These are phyloP conservation scores for Leishmania lainsoni DNA, from an alignment of 208 protist genomes.

Conservation along the genomic window DNA sequence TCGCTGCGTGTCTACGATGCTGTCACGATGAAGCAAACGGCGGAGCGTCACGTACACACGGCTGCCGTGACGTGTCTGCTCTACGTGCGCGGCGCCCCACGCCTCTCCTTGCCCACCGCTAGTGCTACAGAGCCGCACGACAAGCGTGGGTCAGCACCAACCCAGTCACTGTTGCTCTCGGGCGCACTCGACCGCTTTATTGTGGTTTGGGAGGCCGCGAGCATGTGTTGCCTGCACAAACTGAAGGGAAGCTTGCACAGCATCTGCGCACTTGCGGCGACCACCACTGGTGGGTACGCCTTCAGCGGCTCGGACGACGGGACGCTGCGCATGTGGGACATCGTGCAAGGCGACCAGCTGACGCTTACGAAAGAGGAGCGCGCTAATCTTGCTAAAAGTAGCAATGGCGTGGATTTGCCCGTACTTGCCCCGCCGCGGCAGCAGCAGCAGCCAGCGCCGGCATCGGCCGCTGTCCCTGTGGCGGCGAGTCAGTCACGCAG, in stretches of 20 bases:
- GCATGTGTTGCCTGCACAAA: slow-evolving; percentile 50
- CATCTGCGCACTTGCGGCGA: slow-evolving; percentile 51
- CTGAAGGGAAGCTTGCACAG: slow-evolving; percentile 43
- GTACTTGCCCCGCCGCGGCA: neutral
- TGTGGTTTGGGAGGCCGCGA: slow-evolving; percentile 61
- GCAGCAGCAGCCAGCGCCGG: neutral
- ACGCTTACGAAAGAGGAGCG: slow-evolving; percentile 37
- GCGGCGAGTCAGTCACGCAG: neutral
- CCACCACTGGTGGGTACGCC: slow-evolving; percentile 46
- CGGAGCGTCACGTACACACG: slow-evolving; percentile 40
- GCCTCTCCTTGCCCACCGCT: neutral
- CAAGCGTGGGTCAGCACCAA: slow-evolving; percentile 14
- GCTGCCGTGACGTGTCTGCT: slow-evolving; percentile 61
- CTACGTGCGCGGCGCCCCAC: slow-evolving; percentile 8
- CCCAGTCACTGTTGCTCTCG: slow-evolving; percentile 52
- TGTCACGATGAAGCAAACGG: slow-evolving; percentile 30
- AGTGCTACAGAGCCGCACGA: neutral
- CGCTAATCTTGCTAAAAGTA: neutral
- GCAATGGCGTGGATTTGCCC: neutral
- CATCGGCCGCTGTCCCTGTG: neutral
- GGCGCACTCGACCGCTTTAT: slow-evolving; percentile 67
- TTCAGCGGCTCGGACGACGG: slow-evolving; percentile 79
- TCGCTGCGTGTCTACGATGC: slow-evolving; percentile 54
- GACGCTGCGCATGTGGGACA: slow-evolving; percentile 64
- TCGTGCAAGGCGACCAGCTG: slow-evolving; percentile 47